Conservation (phyloP, 1,139 yeast genomes). For the Tardiomyces blankii region DNA sequence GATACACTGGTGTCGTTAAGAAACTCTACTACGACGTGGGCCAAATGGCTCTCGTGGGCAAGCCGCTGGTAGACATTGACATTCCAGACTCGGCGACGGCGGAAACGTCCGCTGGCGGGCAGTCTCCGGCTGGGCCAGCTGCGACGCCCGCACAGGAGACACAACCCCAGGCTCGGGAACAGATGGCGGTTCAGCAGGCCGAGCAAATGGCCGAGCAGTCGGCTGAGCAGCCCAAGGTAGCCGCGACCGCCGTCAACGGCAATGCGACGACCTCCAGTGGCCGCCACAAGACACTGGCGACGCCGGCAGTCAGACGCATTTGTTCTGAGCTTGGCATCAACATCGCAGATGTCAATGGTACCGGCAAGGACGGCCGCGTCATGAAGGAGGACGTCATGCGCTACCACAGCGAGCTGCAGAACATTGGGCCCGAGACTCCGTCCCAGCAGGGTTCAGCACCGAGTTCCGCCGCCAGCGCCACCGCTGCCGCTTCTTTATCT, state of each 20-base stretch:
- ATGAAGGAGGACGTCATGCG: conserved; percentile 24
- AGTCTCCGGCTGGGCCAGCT: conserved; percentile 1
- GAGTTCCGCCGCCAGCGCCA: conserved; percentile 1
- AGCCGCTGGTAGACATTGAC: conserved; percentile 25
- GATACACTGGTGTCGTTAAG: conserved; percentile 24
- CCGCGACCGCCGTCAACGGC: background rate
- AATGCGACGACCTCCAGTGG: background rate
- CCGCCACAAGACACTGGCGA: conserved; percentile 17
- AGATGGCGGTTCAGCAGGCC: background rate
- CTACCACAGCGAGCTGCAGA: conserved; percentile 5
- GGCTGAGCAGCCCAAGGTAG: conserved; percentile 1
- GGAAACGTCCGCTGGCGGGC: conserved; percentile 8
- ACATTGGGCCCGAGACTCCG: background rate
- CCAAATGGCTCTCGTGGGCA: conserved; percentile 27
- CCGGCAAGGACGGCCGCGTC: conserved; percentile 27
- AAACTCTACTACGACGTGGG: conserved; percentile 26
- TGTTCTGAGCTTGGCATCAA: conserved; percentile 21
- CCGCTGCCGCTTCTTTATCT: conserved; percentile 1
- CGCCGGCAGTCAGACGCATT: conserved; percentile 26
- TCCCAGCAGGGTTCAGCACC: background rate
- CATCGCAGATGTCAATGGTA: conserved; percentile 17
- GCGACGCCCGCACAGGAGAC: background rate
- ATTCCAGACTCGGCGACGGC: conserved; percentile 9
- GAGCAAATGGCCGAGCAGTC: background rate
- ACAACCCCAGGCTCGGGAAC: no score